These are phyloP conservation scores for Whalleya microplaca DNA, from an alignment of 2,329 filamentous ascomycete species.

Conservation along the genomic window DNA sequence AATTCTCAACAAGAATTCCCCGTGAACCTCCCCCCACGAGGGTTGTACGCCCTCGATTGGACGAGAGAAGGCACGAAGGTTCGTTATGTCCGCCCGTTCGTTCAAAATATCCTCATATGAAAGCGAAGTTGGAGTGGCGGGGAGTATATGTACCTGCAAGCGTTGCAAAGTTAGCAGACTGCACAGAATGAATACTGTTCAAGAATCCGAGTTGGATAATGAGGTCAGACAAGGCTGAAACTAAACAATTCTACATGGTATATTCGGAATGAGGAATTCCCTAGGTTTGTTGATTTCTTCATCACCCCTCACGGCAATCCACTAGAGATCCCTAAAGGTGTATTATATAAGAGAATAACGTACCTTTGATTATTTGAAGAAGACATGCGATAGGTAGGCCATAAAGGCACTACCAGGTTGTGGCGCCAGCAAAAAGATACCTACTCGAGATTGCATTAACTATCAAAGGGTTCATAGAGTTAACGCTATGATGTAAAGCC, in stretches of 20 bases:
- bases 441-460: constrained; percentile 21
- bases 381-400: background rate
- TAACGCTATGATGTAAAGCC: background rate
- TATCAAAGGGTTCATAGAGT: background rate
- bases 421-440: background rate
- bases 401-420: background rate
- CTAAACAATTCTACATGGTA: constrained; percentile 66
- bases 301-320: constrained; percentile 52
- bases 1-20: constrained; percentile 67
- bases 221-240: constrained; percentile 72
- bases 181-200: constrained; percentile 17
- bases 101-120: constrained; percentile 67
- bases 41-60: constrained; percentile 66
- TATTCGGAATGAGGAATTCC: constrained; percentile 72
- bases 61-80: constrained; percentile 51
- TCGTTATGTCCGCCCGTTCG: constrained; percentile 72
- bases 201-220: constrained; percentile 29
- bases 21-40: constrained; percentile 54
- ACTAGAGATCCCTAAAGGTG: constrained; percentile 1
- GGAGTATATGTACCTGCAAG: constrained; percentile 47
- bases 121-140: constrained; percentile 22
- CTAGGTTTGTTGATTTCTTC: constrained; percentile 63
- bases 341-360: constrained; percentile 37
- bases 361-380: constrained; percentile 49
- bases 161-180: constrained; percentile 43